Evolutionary conservation across 1,139 yeast genomes (phyloP).

Genomic region (Lipomyces yarrowii): DNA sequence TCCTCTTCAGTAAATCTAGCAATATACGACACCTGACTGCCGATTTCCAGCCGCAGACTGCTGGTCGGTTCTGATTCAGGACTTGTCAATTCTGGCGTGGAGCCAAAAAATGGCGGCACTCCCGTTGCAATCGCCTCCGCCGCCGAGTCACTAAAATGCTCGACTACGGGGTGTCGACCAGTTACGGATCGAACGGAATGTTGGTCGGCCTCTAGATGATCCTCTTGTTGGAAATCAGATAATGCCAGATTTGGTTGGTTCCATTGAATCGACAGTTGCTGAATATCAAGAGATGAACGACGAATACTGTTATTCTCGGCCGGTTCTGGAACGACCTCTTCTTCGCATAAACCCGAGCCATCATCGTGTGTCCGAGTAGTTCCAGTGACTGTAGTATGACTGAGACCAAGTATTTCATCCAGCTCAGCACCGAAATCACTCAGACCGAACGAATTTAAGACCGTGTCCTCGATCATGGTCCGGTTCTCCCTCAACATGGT

Average conservation of each 20-base stretch:
- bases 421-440: conserved; percentile 3
- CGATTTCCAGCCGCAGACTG: neutral
- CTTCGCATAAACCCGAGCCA: neutral
- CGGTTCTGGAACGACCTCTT: neutral
- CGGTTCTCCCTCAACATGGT: neutral
- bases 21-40: neutral
- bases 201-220: neutral
- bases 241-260: neutral
- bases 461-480: neutral
- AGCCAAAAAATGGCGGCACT: neutral
- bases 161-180: neutral
- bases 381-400: neutral
- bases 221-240: neutral
- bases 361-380: neutral
- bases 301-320: neutral
- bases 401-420: conserved; percentile 3
- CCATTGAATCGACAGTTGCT: neutral
- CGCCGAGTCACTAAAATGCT: neutral
- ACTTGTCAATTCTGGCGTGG: neutral
- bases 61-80: neutral
- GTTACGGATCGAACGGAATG: neutral
- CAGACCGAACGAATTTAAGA: neutral
- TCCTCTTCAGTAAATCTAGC: neutral
- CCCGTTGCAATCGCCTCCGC: neutral
- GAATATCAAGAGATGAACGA: neutral